Conservation (phyloP, 768 basidiomycete genomes). For the Gyrodon lividus region DNA sequence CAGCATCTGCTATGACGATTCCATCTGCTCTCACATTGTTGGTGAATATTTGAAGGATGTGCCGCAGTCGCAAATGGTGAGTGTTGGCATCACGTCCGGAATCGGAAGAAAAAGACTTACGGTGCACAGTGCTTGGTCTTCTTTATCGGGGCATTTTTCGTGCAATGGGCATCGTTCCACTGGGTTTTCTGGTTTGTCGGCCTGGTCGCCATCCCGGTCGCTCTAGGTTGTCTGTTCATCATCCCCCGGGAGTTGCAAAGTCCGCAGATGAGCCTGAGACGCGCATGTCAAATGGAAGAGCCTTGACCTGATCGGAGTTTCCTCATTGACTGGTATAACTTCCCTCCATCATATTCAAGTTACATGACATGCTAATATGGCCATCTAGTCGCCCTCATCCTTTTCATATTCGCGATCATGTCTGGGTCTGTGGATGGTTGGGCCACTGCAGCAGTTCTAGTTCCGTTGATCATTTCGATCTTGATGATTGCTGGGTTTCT, state of each 20-base stretch:
- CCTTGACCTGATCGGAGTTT: conserved; percentile 35
- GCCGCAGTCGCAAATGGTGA: conserved; percentile 44
- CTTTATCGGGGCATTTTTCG: no score
- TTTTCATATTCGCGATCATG: conserved; percentile 38
- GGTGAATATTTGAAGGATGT: conserved; percentile 42
- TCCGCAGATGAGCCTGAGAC: conserved; percentile 2
- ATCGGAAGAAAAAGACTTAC: not conserved
- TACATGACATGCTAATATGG: not conserved
- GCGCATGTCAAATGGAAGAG: conserved; percentile 15
- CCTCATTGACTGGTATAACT: conserved; percentile 29
- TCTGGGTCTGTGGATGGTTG: conserved; percentile 48
- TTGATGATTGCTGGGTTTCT: conserved; percentile 39
- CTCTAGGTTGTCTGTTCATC: conserved; percentile 26
- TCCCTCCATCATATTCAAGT: not conserved
- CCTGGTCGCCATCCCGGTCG: conserved; percentile 33
- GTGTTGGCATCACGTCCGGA: conserved; percentile 9
- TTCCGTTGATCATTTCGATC: no score
- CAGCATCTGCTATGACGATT: conserved; percentile 41
- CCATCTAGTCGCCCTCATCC: conserved; percentile 26
- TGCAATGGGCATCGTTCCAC: no score
- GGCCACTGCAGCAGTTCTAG: conserved; percentile 29
- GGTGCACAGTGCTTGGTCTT: conserved; percentile 19
- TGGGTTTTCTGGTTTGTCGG: conserved; percentile 17
- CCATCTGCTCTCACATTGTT: conserved; percentile 28
- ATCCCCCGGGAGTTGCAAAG: conserved; percentile 24